Evolutionary conservation across 306 rosid genomes (phyloP).

Genomic region (Cucumis hystrix): DNA sequence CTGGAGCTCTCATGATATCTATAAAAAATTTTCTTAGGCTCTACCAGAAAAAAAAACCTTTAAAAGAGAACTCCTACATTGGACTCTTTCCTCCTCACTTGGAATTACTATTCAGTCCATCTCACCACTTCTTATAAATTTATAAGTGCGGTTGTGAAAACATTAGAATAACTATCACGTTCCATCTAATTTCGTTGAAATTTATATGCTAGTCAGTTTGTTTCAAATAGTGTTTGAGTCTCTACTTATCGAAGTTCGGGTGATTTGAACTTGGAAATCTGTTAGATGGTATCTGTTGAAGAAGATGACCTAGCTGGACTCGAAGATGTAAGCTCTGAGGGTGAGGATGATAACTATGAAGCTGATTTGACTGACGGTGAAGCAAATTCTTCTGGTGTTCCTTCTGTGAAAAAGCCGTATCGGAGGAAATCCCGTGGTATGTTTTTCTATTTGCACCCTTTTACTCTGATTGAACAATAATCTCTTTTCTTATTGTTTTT

Average conservation of each 20-base stretch:
- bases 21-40: neutral
- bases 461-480: constrained; percentile 1
- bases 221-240: neutral
- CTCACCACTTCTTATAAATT: neutral
- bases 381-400: constrained; percentile 51
- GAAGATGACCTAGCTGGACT: constrained; percentile 99
- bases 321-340: constrained; percentile 92
- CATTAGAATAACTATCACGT: neutral
- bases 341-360: constrained; percentile 93
- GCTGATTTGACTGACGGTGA: constrained; percentile 85
- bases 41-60: neutral
- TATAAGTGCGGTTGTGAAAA: neutral
- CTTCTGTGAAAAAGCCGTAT: constrained; percentile 41
- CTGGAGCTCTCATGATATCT: neutral
- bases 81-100: neutral
- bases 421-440: constrained; percentile 72
- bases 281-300: constrained; percentile 93
- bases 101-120: neutral
- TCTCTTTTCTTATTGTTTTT: neutral
- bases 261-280: neutral
- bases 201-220: neutral
- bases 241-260: neutral
- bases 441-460: neutral
- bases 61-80: neutral
- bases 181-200: neutral